A percentile compares a stretch with the other conserved stretches of the same genome.
These are phyloP conservation scores for Heritiera littoralis DNA, from an alignment of 345 rosid species.

Conservation along the genomic window DNA sequence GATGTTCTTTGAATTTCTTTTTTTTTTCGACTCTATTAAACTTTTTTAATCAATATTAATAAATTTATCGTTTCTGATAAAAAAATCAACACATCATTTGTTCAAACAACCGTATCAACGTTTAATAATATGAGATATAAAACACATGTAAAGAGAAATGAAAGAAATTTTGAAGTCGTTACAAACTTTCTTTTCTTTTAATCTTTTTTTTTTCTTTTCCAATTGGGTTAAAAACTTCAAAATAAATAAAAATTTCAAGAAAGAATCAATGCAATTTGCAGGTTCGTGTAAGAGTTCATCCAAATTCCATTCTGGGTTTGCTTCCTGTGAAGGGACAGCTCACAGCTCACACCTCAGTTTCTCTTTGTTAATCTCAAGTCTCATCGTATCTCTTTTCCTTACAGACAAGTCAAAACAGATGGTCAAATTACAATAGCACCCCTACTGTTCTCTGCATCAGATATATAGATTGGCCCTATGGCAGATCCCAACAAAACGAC, in stretches of 20 bases:
- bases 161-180: no score
- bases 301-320: conserved; percentile 17
- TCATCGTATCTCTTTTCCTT: background rate
- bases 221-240: background rate
- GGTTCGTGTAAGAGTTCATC: background rate
- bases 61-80: no score
- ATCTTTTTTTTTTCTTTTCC: no score
- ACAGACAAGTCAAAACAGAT: background rate
- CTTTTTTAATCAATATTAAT: no score
- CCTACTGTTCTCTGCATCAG: background rate
- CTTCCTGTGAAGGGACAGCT: conserved; percentile 18
- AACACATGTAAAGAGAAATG: no score
- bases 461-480: background rate
- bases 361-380: background rate
- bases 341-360: background rate
- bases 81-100: no score
- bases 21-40: no score
- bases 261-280: conserved; percentile 5
- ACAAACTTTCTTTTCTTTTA: no score
- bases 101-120: no score
- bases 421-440: background rate
- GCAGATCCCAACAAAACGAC: background rate
- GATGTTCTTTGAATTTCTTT: no score
- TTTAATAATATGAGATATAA: no score
- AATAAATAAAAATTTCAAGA: background rate